Base-by-base conservation (phyloP, 1,284 basidiomycete species). In the Cutaneotrichosporon cutaneum region DNA sequence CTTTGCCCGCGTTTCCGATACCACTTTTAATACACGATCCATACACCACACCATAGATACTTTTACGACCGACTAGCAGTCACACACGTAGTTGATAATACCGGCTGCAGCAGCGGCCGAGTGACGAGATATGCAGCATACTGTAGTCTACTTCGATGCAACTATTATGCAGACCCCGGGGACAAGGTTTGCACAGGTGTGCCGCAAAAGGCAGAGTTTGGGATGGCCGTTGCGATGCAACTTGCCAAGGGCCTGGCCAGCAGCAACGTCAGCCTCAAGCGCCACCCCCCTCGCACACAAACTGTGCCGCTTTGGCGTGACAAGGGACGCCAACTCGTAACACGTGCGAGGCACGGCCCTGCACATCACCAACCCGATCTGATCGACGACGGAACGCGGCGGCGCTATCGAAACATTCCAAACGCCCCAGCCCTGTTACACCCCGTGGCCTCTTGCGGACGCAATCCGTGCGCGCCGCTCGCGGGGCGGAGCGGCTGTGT, bases 81-180 rank as follows among this genome's bases (percentile, higher is more conserved):
- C 52, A 55, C 24, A 55, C 54, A 55, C 54, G 54, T 54, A 55
- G 52, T 54, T 24, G 45, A 48, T 48, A 55, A 44, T 55, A 27
- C 14, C 50, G 50, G 18, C 50, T 48, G 45, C 45, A 5, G 21
- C 21, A 8, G 45, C 26, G 22, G 45, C 45, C 6, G 45, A 4
- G 45, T 48, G 22, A 26, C 45, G 45, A 48, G 45, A 33, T 27
- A 52, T 52, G 50, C 50, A 52, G 45, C 22, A 16, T 9, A 42
- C 39, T 47, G 24, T 47, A 47, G 45, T 47, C 45, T 26, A 47
- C 22, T 14, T 47, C 11, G 45, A 26, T 47, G 39, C 39, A 42
- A n/a, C 18, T 42, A 3, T 42, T 42, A 36, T 42, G 39, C 16
- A 42, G 18, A 6, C 16, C 1, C 7, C 39, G n/a, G 18, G 39